Percentiles rank a stretch among this genome's conserved stretches.
Conservation (phyloP, 176 grass and related monocot genomes). For the Carex cristatella region DNA sequence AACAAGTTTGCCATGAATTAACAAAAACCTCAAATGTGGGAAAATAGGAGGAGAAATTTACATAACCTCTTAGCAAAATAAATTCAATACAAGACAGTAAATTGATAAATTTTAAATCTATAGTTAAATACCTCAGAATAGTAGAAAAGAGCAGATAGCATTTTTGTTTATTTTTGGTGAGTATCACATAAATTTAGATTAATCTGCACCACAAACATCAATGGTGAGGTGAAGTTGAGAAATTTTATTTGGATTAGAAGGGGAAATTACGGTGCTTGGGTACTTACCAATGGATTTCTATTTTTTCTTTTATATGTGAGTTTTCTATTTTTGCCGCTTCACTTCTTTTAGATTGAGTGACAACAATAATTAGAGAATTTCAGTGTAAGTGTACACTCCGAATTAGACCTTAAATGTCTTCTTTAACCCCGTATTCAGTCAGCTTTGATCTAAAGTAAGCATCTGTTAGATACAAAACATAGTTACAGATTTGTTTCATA, state of each 20-base stretch:
- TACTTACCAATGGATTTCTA: not conserved
- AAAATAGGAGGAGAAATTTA: not conserved
- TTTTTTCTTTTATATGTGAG: not conserved
- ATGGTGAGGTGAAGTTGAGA: not conserved
- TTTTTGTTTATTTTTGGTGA: not conserved
- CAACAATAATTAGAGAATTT: not conserved
- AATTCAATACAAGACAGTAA: not conserved
- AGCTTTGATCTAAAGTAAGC: not conserved
- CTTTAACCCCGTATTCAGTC: not conserved
- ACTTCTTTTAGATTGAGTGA: not conserved
- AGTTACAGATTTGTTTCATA: not conserved
- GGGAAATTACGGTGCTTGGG: not conserved
- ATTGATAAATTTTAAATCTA: not conserved
- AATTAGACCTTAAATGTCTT: not conserved
- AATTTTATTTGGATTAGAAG: not conserved
- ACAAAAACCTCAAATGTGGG: not conserved
- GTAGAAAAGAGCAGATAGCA: not conserved
- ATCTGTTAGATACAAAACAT: not conserved
- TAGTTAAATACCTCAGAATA: not conserved
- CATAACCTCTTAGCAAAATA: not conserved
- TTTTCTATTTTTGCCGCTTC: not conserved
- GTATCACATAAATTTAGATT: not conserved
- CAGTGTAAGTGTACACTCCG: not conserved
- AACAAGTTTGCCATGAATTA: not conserved
- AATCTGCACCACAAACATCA: not conserved